Conservation (phyloP, 192 early-diverging fungal genomes). For the Gamsiella multidivaricata region DNA sequence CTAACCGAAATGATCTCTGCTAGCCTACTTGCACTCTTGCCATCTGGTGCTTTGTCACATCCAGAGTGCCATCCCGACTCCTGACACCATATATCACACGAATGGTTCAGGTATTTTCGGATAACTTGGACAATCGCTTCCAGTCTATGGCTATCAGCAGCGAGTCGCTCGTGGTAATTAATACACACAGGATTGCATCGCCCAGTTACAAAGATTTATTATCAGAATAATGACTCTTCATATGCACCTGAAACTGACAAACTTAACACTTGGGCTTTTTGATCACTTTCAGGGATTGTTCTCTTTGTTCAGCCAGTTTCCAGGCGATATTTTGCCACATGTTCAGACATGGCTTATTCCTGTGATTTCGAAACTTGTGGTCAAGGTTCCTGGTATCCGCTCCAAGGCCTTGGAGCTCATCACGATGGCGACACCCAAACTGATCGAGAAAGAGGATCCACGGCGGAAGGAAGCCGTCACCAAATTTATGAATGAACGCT, state of each 20-base stretch:
- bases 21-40: constrained; percentile 23
- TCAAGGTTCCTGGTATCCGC: constrained; percentile 27
- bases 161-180: constrained; percentile 22
- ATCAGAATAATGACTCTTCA: no score
- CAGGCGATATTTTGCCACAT: constrained; percentile 16
- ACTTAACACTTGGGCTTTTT: neutral
- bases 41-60: constrained; percentile 12
- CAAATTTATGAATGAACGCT: constrained; percentile 25
- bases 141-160: constrained; percentile 21
- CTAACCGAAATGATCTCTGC: neutral
- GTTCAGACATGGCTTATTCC: constrained; percentile 21
- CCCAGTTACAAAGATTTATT: no score
- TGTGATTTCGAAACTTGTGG: constrained; percentile 10
- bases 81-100: constrained; percentile 13
- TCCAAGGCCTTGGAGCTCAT: constrained; percentile 29
- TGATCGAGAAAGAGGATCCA: constrained; percentile 32
- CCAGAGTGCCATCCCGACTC: constrained; percentile 5
- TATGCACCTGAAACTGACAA: neutral
- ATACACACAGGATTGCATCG: neutral
- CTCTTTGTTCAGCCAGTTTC: constrained; percentile 14
- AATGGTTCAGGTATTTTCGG: constrained; percentile 18
- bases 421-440: constrained; percentile 11
- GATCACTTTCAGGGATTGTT: constrained; percentile 3
- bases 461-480: neutral
- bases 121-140: constrained; percentile 31